A percentile compares a stretch with the other conserved stretches of the same genome.
phyloP scores from a whole-genome alignment of 2,329 filamentous ascomycete species.

The Colletotrichum zoysiae region DNA sequence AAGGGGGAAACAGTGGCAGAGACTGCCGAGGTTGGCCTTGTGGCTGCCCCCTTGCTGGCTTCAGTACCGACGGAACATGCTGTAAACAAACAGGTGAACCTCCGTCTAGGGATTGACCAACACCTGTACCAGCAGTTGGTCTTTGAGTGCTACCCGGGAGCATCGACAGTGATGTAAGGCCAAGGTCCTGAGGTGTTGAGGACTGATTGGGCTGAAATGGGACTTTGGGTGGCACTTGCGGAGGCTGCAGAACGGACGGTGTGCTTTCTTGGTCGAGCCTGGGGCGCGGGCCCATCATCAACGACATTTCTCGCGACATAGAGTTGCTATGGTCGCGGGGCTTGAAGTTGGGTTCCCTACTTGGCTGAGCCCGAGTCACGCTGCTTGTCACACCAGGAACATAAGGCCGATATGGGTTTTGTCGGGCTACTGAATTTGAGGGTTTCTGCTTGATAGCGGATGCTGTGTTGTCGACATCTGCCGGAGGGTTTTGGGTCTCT shows the following conservation, averaged over 20 bases:
- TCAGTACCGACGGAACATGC: conserved; percentile 48
- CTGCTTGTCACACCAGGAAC: conserved; percentile 24
- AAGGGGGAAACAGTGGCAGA: not conserved
- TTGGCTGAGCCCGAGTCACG: not conserved
- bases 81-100: conserved; percentile 10
- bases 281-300: conserved; percentile 43
- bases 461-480: not conserved
- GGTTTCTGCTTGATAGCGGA: conserved; percentile 39
- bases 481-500: not conserved
- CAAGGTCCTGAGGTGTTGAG: not conserved
- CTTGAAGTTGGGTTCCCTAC: conserved; percentile 8
- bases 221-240: conserved; percentile 43
- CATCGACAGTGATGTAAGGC: not conserved
- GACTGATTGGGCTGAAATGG: conserved; percentile 15
- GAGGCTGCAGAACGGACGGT: conserved; percentile 45
- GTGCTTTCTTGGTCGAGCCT: conserved; percentile 44
- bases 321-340: conserved; percentile 39
- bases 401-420: conserved; percentile 40
- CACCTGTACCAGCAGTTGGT: not conserved
- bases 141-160: not conserved
- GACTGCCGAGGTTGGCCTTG: conserved; percentile 3
- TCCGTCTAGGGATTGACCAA: not conserved
- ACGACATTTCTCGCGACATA: conserved; percentile 46
- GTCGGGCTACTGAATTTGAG: conserved; percentile 26
- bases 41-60: conserved; percentile 46